Evolutionary conservation across 768 basidiomycete species (phyloP).

Genomic region (Asterophora lycoperdoides): DNA sequence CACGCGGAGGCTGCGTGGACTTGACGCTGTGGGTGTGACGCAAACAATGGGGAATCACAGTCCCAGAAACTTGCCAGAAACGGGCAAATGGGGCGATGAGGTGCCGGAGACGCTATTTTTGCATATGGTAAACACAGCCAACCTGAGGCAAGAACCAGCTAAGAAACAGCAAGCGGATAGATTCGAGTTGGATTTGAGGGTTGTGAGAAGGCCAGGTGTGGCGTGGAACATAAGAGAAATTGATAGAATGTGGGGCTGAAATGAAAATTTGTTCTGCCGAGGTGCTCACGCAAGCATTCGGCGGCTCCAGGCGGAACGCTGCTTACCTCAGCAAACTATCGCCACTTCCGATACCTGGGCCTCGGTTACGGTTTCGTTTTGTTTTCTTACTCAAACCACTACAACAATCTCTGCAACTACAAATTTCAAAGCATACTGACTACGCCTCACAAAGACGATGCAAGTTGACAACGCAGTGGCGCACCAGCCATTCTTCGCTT

Average conservation of each 20-base stretch:
- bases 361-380: conserved; percentile 9
- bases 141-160: too few relatives aligned
- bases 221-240: conserved; percentile 1
- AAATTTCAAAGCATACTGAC: background rate
- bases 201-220: too few relatives aligned
- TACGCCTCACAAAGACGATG: conserved; percentile 23
- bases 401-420: background rate
- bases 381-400: conserved; percentile 6
- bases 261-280: background rate
- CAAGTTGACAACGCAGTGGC: conserved; percentile 38
- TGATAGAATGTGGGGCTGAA: conserved; percentile 3
- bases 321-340: conserved; percentile 7
- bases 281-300: conserved; percentile 10
- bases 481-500: conserved; percentile 20
- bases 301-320: background rate
- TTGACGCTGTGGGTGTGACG: too few relatives aligned
- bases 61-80: too few relatives aligned
- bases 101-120: too few relatives aligned
- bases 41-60: too few relatives aligned
- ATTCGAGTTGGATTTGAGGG: too few relatives aligned
- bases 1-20: too few relatives aligned
- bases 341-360: background rate
- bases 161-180: too few relatives aligned
- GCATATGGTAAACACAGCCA: too few relatives aligned
- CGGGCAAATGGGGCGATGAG: too few relatives aligned